Evolutionary conservation across 768 basidiomycete species (phyloP), one percentile per base, ranked within the genome.

Genomic region (Tricholoma furcatifolium): DNA sequence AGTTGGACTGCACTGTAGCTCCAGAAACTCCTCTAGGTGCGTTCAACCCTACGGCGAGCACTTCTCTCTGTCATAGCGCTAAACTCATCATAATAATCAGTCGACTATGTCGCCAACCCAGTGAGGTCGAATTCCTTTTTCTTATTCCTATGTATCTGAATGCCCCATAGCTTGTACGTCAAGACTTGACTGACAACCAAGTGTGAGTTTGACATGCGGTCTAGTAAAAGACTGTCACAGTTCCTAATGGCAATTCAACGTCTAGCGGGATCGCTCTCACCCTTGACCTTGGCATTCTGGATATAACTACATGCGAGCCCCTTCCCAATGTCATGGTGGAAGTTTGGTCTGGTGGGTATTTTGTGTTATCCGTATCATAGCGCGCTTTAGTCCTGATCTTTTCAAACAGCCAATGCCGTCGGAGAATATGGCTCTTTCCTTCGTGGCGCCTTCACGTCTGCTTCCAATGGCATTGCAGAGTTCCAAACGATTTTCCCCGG

Each of bases 281-380:
- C 1, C 62, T 76, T 38, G 72, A 76, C 53, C 64, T 76, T 31
- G 70, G 69, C 35, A 58, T 75, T 32, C 60, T 76, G 51, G 68
- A 75, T 51, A 66, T 70, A 2, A 60, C 66, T n/a, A 73, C 73
- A 17, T 76, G 75, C 65, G 47, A 72, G 52, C 72, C 74, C 2
- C 59, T 74, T 41, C 38, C 65, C 11, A 68, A 71, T 53, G 66
- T 63, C 14, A 68, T 74, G 67, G 71, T 76, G 21, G 74, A 76
- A 35, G 44, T 60, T 42, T 60, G 59, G 56, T 60, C 58, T 32
- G 27, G 58, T 60, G 23, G 51, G 55, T 44, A 23, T 6, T 42
- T 34, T n/a, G 10, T 27, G 3, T 27, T 8, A 14, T 46, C 51
- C 43, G 31, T 32, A 30, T 12, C 15, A 30, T 24, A 14, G 11